Evolutionary conservation across 2,329 filamentous ascomycete species (phyloP).

Genomic region (Neofusicoccum laricinum): DNA sequence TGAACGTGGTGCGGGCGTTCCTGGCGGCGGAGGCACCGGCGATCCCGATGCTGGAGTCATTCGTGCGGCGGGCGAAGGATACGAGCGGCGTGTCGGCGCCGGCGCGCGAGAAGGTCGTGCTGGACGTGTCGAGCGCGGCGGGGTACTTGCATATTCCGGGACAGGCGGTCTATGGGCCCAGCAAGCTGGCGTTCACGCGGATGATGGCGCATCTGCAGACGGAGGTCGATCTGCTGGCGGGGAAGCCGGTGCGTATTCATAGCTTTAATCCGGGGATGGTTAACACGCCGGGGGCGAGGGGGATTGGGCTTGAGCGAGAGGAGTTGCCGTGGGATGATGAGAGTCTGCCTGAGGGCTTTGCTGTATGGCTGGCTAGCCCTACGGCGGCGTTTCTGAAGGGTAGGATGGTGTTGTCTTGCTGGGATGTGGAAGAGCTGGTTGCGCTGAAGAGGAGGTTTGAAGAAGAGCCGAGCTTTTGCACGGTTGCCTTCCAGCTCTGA

Average conservation of each 20-base stretch:
- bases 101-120: background rate
- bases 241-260: background rate
- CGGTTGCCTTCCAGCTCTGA: no score
- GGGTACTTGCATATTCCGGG: constrained; percentile 2
- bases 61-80: background rate
- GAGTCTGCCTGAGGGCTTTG: constrained; percentile 20
- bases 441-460: background rate
- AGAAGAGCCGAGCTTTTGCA: no score
- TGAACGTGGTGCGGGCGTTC: constrained; percentile 20
- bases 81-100: background rate
- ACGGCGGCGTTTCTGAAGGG: constrained; percentile 23
- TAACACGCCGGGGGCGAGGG: background rate
- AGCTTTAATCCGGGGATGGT: background rate
- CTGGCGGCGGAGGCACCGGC: constrained; percentile 13
- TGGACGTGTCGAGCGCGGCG: constrained; percentile 6
- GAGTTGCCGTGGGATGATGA: background rate
- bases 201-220: constrained; percentile 15
- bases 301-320: background rate
- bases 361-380: constrained; percentile 32
- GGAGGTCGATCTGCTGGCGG: background rate
- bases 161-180: constrained; percentile 14
- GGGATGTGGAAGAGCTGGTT: constrained; percentile 32
- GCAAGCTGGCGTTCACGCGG: constrained; percentile 14
- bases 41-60: background rate
- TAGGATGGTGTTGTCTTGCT: constrained; percentile 25